Conservation (phyloP, 75 land plant genomes). For the Pinus albicaulis region DNA sequence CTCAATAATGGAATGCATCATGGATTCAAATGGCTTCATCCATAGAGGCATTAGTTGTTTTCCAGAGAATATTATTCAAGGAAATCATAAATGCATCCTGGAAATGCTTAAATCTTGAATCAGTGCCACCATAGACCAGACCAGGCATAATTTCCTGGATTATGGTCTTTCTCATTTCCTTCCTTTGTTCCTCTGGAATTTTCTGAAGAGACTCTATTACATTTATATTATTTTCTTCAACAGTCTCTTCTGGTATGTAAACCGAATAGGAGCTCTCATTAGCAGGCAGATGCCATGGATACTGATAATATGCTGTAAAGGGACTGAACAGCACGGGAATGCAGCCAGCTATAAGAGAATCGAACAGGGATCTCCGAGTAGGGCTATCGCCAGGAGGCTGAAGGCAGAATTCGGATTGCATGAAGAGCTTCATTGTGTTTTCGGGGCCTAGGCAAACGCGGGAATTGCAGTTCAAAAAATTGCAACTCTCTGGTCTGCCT, state of each 20-base stretch:
- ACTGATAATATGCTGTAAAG: conserved; percentile 15
- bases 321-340: conserved; percentile 65
- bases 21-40: no score
- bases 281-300: conserved; percentile 15
- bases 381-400: conserved; percentile 71
- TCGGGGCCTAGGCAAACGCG: conserved; percentile 35
- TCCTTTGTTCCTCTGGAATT: conserved; percentile 20
- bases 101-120: conserved; percentile 9
- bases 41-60: no score
- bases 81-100: conserved; percentile 39
- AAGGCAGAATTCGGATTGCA: conserved; percentile 59
- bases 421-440: conserved; percentile 31
- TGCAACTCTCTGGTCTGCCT: conserved; percentile 19
- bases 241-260: conserved; percentile 18
- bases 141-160: conserved; percentile 52
- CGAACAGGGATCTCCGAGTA: conserved; percentile 62
- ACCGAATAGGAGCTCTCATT: conserved; percentile 1
- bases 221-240: conserved; percentile 27
- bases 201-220: conserved; percentile 29
- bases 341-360: conserved; percentile 56
- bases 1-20: no score
- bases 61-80: conserved; percentile 9
- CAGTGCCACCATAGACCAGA: conserved; percentile 44
- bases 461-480: conserved; percentile 22
- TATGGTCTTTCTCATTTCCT: conserved; percentile 54